Conservation (phyloP, 2,329 filamentous ascomycete species). For the Arthrobotrys megalospora region DNA sequence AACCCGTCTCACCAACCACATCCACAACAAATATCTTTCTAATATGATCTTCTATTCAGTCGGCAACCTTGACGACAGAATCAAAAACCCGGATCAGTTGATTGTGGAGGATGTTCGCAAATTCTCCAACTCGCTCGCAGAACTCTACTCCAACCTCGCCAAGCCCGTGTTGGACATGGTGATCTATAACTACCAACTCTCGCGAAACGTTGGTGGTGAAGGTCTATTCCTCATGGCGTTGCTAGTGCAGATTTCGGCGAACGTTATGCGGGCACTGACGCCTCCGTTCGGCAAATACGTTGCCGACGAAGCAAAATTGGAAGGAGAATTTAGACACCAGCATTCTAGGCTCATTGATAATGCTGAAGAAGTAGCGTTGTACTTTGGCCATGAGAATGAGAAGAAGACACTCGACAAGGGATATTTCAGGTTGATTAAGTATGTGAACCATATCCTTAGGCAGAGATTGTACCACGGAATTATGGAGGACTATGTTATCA, state of each 20-base stretch:
- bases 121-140: slow-evolving; percentile 94
- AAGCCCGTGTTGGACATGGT: slow-evolving; percentile 96
- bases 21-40: slow-evolving; percentile 96
- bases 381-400: slow-evolving; percentile 91
- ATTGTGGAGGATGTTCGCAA: slow-evolving; percentile 97
- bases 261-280: slow-evolving; percentile 92
- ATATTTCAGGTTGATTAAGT: slow-evolving; percentile 98
- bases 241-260: slow-evolving; percentile 91
- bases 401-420: slow-evolving; percentile 98
- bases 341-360: slow-evolving; percentile 96
- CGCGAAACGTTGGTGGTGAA: slow-evolving; percentile 94
- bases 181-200: slow-evolving; percentile 95
- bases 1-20: slow-evolving; percentile 90
- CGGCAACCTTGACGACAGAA: slow-evolving; percentile 93
- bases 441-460: slow-evolving; percentile 94
- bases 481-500: slow-evolving; percentile 99
- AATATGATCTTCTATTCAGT: slow-evolving; percentile 98
- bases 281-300: slow-evolving; percentile 98
- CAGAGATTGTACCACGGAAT: slow-evolving; percentile 96
- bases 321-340: slow-evolving; percentile 96
- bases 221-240: slow-evolving; percentile 95
- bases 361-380: slow-evolving; percentile 93
- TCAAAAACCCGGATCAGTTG: slow-evolving; percentile 98
- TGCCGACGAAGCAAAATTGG: slow-evolving; percentile 91
- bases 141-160: slow-evolving; percentile 95